Percentiles rank a stretch among this genome's conserved stretches.
Evolutionary conservation across 371 early-diverging fungal species (phyloP).

Genomic region (Astathelohania contejeani): DNA sequence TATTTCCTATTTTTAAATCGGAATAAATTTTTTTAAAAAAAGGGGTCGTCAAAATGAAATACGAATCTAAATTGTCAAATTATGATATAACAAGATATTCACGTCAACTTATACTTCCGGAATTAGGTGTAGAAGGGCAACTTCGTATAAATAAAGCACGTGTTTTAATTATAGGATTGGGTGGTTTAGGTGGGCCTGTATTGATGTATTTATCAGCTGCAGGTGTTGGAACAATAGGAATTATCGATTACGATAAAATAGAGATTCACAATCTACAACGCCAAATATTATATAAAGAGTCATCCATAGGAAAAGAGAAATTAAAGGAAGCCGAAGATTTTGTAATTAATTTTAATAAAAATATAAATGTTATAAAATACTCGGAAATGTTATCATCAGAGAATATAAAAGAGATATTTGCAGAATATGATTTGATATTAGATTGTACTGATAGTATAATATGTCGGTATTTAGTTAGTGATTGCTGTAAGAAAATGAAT

Average conservation of each 20-base stretch:
- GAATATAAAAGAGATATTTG: neutral
- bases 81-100: slow-evolving; percentile 68
- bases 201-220: slow-evolving; percentile 72
- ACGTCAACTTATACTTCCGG: slow-evolving; percentile 72
- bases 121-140: slow-evolving; percentile 67
- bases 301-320: slow-evolving; percentile 56
- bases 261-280: slow-evolving; percentile 84
- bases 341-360: slow-evolving; percentile 11
- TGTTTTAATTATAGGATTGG: slow-evolving; percentile 79
- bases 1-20: no score
- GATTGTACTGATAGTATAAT: slow-evolving; percentile 91
- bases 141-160: slow-evolving; percentile 58
- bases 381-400: no score
- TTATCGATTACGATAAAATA: slow-evolving; percentile 80
- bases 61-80: slow-evolving; percentile 43
- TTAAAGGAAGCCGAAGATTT: slow-evolving; percentile 21
- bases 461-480: slow-evolving; percentile 80
- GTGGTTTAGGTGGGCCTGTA: slow-evolving; percentile 81
- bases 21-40: no score
- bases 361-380: slow-evolving; percentile 9
- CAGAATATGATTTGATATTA: slow-evolving; percentile 68
- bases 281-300: slow-evolving; percentile 74
- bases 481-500: slow-evolving; percentile 64
- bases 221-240: slow-evolving; percentile 73
- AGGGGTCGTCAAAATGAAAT: slow-evolving; percentile 1